Conservation (phyloP, 768 basidiomycete species). For the Mrakia blollopis region DNA sequence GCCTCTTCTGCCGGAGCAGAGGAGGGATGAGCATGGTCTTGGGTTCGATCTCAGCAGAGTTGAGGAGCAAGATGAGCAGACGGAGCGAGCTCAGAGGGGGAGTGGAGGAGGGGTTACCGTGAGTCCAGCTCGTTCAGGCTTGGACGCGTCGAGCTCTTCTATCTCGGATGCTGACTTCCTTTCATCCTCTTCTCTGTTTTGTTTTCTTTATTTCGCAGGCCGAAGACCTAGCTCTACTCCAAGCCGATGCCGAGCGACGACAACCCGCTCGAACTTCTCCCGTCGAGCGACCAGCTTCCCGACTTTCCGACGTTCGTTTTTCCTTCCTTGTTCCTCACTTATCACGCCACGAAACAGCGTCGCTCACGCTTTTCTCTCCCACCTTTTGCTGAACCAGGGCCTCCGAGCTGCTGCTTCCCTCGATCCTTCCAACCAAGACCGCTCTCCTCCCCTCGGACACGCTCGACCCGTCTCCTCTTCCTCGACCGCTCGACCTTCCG, state of each 20-base stretch:
- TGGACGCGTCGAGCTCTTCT: background rate
- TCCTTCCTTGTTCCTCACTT: background rate
- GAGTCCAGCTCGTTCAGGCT: background rate
- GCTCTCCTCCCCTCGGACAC: conserved; percentile 23
- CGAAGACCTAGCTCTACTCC: conserved; percentile 55
- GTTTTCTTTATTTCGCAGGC: background rate
- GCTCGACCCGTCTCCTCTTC: background rate
- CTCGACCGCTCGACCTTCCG: background rate
- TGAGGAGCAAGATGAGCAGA: conserved; percentile 8
- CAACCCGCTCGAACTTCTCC: conserved; percentile 52
- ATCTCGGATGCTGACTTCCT: background rate
- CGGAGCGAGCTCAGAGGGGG: background rate
- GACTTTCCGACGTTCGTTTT: conserved; percentile 22
- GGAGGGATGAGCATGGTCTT: background rate
- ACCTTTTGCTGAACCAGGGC: background rate
- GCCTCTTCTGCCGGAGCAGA: conserved; percentile 38
- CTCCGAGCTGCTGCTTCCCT: conserved; percentile 19
- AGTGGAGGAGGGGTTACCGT: conserved; percentile 38
- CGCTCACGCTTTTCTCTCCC: background rate
- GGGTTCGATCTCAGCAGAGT: conserved; percentile 14
- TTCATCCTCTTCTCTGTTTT: background rate
- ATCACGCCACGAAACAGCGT: too few relatives aligned
- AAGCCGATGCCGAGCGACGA: conserved; percentile 62
- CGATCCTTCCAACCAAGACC: conserved; percentile 4
- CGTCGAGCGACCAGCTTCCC: conserved; percentile 23